Evolutionary conservation across 1,139 yeast species (phyloP).

Genomic region (Candida frijolesensis): DNA sequence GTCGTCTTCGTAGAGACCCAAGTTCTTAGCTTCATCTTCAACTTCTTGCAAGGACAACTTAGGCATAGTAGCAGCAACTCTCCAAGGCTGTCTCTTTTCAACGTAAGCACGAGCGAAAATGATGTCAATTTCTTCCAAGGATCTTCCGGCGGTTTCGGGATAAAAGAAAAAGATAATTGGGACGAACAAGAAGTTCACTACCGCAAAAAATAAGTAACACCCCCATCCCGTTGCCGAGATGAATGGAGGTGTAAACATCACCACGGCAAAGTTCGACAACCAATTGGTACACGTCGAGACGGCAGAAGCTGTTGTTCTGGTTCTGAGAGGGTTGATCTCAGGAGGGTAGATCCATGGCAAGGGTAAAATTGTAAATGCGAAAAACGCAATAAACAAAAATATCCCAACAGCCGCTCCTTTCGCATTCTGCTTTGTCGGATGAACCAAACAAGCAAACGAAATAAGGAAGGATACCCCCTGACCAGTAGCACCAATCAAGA

Average conservation of each 20-base stretch:
- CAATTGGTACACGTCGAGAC: constrained; percentile 52
- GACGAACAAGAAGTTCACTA: constrained; percentile 38
- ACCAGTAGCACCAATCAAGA: constrained; percentile 52
- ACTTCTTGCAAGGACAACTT: constrained; percentile 46
- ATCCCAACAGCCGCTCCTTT: constrained; percentile 57
- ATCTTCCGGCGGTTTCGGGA: constrained; percentile 52
- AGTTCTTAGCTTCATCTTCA: constrained; percentile 48
- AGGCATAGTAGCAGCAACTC: constrained; percentile 55
- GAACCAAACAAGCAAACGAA: constrained; percentile 45
- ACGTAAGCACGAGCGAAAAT: constrained; percentile 47
- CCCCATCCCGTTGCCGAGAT: constrained; percentile 43
- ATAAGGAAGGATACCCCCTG: constrained; percentile 44
- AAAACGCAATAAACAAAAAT: constrained; percentile 54
- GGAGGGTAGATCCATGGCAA: constrained; percentile 65
- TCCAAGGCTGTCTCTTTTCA: constrained; percentile 50
- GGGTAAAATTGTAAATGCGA: constrained; percentile 59
- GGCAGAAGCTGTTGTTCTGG: constrained; percentile 60
- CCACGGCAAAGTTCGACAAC: constrained; percentile 49
- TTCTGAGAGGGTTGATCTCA: constrained; percentile 63
- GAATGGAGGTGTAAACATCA: constrained; percentile 51
- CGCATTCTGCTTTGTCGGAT: constrained; percentile 32
- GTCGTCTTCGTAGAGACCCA: constrained; percentile 50
- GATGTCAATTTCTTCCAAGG: constrained; percentile 50
- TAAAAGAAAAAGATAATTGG: constrained; percentile 49
- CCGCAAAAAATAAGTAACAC: constrained; percentile 47